Base-by-base conservation (phyloP, 371 early-diverging fungal species). In the Mortierella sp. region DNA sequence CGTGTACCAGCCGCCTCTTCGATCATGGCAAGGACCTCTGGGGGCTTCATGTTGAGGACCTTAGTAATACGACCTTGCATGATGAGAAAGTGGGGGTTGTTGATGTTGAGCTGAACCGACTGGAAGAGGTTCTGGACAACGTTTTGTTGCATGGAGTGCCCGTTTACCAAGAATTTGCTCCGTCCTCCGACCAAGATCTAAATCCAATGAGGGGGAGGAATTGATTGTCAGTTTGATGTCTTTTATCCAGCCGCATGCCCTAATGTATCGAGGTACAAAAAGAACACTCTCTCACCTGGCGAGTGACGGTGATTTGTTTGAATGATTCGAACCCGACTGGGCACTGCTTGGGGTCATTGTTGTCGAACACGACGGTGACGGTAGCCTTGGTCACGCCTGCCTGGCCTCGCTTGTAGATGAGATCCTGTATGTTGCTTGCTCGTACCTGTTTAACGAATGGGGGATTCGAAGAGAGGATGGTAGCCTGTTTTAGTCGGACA, bases 51-150 rank as follows among this genome's bases (percentile, higher is more conserved):
- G 87, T 98, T 99, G 38, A 99, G 92, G 4, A 99, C 98, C 83
- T 99, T 98, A 32, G 99, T 99, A 84, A 99, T 99, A 74, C 95
- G 93, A 54, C 99, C 99, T 90, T 99, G 99, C 98, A 99, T 99
- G 83, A 98, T 99, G 79, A 99, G 88, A 83, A 99, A 99, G 84
- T 99, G 98, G 21, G 99, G 99, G 83, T 99, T 99, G 91, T 99
- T 97, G 90, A 99, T 96, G 89, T 98, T 99, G 32, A 99, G 95
- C 88, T 97, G 97, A 12, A 99, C 99, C 3, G 98, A 97, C 81
- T 99, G 99, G 75, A 99, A 97, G 72, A 99, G 88, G 75, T 94
- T 97, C 75, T 94, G 93, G 1, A 99, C 97, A 24, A 95, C 96
- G 79, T 97, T 95, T 83, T 98, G 97, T 71, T 96, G 97, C 41